These are phyloP conservation scores for Penicillium olsonii DNA, from an alignment of 2,329 filamentous ascomycete genomes.

Conservation along the genomic window DNA sequence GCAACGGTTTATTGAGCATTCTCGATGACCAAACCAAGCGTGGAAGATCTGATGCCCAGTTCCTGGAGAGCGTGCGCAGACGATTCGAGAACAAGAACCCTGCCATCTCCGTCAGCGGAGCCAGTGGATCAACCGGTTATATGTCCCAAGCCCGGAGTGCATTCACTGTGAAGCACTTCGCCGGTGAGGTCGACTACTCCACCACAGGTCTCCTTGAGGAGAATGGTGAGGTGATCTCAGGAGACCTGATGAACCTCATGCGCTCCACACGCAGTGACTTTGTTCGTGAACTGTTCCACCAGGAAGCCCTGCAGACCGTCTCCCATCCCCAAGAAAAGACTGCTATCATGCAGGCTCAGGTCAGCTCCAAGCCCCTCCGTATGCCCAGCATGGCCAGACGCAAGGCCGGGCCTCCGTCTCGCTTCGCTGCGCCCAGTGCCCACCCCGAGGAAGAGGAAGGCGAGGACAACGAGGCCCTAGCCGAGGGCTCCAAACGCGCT, in stretches of 20 bases:
- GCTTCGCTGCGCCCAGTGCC: constrained; percentile 36
- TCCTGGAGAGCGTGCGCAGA: constrained; percentile 86
- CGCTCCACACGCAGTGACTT: constrained; percentile 86
- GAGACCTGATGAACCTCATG: constrained; percentile 92
- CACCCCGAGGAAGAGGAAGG: constrained; percentile 42
- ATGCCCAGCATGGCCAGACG: constrained; percentile 88
- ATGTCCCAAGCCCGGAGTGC: constrained; percentile 72
- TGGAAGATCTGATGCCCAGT: constrained; percentile 82
- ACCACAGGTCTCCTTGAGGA: constrained; percentile 86
- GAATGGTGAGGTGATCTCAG: constrained; percentile 94
- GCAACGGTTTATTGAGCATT: constrained; percentile 90
- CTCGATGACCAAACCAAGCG: constrained; percentile 93
- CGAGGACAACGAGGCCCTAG: constrained; percentile 40
- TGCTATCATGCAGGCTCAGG: constrained; percentile 91
- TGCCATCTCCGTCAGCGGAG: constrained; percentile 75
- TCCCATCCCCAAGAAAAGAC: constrained; percentile 89
- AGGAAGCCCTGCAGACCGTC: constrained; percentile 88
- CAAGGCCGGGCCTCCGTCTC: constrained; percentile 61
- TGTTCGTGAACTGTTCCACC: constrained; percentile 87
- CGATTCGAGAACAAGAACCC: constrained; percentile 94
- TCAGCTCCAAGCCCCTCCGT: constrained; percentile 91
- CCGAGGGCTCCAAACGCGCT: constrained; percentile 30
- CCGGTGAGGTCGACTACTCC: constrained; percentile 93
- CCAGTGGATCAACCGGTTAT: constrained; percentile 84
- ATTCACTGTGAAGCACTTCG: constrained; percentile 94